Conservation (phyloP, 768 basidiomycete species). For the Boletus speciosus region DNA sequence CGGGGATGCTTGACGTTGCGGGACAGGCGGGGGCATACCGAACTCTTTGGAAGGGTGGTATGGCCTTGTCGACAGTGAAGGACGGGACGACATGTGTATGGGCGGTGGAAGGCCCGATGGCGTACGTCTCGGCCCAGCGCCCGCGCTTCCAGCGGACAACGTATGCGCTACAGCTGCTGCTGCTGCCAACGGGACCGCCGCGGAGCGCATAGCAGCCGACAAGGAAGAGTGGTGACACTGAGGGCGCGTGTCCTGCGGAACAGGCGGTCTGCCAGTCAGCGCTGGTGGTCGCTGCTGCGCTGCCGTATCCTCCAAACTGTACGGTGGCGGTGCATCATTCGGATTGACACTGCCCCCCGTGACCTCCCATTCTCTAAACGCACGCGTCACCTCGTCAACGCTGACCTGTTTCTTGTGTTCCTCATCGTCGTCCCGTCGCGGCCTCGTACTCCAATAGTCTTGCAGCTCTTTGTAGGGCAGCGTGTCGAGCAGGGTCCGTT, state of each 20-base stretch:
- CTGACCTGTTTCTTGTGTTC: slow-evolving; percentile 17
- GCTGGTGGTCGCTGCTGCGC: not conserved
- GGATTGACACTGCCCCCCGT: slow-evolving; percentile 19
- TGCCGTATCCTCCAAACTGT: slow-evolving; percentile 46
- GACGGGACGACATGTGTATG: slow-evolving; percentile 12
- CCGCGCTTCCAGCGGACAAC: not conserved
- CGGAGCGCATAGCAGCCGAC: not conserved
- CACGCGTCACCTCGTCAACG: slow-evolving; percentile 18
- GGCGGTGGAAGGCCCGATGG: slow-evolving; percentile 4
- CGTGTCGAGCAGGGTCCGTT: slow-evolving; percentile 57
- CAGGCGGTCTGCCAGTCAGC: not conserved
- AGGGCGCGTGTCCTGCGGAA: slow-evolving; percentile 5
- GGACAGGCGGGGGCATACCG: not conserved
- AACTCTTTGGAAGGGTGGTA: not conserved
- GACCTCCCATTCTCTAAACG: slow-evolving; percentile 46
- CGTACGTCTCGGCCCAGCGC: not conserved
- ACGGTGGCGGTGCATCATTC: slow-evolving; percentile 64
- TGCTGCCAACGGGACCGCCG: not conserved
- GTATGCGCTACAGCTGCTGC: not conserved
- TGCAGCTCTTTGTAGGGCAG: slow-evolving; percentile 70
- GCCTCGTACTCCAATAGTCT: slow-evolving; percentile 69
- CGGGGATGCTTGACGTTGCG: not conserved
- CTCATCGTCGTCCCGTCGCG: slow-evolving; percentile 37
- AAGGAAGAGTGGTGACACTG: slow-evolving; percentile 5
- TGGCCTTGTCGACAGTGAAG: not conserved